Conservation (phyloP, 78 protist genomes). For the Dictyostelium discoideum region DNA sequence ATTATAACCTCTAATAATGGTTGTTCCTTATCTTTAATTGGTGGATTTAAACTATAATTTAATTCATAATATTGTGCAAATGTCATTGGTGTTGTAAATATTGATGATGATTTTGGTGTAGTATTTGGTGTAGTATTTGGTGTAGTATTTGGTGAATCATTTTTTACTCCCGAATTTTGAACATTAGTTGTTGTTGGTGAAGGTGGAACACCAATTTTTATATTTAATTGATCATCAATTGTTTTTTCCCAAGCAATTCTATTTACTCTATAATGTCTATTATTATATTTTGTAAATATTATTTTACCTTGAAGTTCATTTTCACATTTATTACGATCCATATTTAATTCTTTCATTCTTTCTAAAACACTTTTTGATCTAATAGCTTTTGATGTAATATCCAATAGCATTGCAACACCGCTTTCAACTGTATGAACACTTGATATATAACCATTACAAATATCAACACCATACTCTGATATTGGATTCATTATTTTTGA, state of each 20-base stretch:
- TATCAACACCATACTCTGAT: background rate
- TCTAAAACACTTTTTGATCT: background rate
- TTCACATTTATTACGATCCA: background rate
- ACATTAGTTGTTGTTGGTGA: background rate
- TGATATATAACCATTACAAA: conserved; percentile 51
- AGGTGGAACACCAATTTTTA: background rate
- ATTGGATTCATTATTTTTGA: background rate
- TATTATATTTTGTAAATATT: conserved; percentile 33
- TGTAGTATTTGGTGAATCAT: background rate
- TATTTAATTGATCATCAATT: background rate
- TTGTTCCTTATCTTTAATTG: conserved; percentile 14
- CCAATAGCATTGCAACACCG: conserved; percentile 41
- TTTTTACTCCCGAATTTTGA: too few relatives aligned
- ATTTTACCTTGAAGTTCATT: conserved; percentile 2
- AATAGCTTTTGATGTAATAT: conserved; percentile 20
- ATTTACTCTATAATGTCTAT: conserved; percentile 38
- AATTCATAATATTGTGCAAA: conserved; percentile 9
- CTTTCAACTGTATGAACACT: background rate
- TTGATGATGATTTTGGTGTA: background rate
- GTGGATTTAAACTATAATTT: background rate
- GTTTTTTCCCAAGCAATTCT: conserved; percentile 17
- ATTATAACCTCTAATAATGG: conserved; percentile 9
- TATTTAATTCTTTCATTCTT: background rate
- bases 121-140: too few relatives aligned
- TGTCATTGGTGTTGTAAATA: background rate